These are phyloP conservation scores for Botrytis squamosa DNA, from an alignment of 2,329 filamentous ascomycete genomes.

Conservation along the genomic window DNA sequence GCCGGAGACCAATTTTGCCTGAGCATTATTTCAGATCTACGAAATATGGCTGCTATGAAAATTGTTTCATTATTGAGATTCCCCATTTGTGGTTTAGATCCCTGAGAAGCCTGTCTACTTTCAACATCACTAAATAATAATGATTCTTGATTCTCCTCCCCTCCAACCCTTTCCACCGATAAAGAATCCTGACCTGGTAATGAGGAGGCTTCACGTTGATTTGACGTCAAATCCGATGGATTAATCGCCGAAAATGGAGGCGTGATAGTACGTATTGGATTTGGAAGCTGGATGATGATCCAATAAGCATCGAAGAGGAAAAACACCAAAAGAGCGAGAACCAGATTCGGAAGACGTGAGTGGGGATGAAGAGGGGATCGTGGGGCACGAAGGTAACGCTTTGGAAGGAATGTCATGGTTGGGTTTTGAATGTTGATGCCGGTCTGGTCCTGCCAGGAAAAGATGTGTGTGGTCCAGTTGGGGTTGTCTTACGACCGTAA, in stretches of 20 bases:
- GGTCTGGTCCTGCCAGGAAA: neutral
- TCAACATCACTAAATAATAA: neutral
- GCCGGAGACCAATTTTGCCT: slow-evolving; percentile 61
- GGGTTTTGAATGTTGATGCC: neutral
- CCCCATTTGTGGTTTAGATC: neutral
- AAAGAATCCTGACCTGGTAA: neutral
- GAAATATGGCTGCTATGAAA: slow-evolving; percentile 69
- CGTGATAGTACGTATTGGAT: slow-evolving; percentile 13
- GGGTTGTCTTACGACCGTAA: neutral
- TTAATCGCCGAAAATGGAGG: neutral
- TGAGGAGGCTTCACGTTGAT: neutral
- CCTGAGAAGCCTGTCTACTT: neutral
- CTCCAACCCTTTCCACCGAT: neutral
- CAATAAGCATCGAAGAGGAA: slow-evolving; percentile 13
- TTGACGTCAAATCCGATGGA: neutral
- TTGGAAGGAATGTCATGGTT: slow-evolving; percentile 14
- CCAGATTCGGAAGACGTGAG: slow-evolving; percentile 4
- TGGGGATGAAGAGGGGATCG: slow-evolving; percentile 13
- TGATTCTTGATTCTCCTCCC: neutral
- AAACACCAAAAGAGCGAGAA: neutral
- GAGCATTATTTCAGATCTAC: slow-evolving; percentile 63
- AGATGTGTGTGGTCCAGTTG: neutral
- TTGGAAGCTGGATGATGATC: neutral
- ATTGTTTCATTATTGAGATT: slow-evolving; percentile 41
- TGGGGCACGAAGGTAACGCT: slow-evolving; percentile 13